A percentile compares a stretch with the other conserved stretches of the same genome.
Conservation (phyloP, 192 early-diverging fungal genomes). For the Backusella australiensis region DNA sequence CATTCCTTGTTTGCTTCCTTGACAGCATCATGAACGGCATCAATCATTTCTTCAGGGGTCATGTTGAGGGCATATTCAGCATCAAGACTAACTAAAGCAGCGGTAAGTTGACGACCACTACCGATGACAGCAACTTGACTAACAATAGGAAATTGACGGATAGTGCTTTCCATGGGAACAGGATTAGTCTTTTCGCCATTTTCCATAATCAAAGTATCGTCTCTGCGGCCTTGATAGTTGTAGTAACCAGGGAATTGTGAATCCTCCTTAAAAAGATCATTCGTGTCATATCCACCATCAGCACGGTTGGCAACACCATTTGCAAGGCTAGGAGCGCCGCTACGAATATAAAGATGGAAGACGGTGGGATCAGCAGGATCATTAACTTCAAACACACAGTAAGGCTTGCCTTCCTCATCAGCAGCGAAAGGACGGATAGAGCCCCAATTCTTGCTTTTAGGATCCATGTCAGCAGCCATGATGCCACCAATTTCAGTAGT, state of each 20-base stretch:
- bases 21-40: conserved; percentile 20
- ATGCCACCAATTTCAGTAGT: not conserved
- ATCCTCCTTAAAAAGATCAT: conserved; percentile 16
- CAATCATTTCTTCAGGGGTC: conserved; percentile 18
- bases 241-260: conserved; percentile 16
- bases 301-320: conserved; percentile 11
- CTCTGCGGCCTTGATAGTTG: conserved; percentile 18
- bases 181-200: conserved; percentile 42
- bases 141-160: conserved; percentile 13
- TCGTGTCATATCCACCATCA: conserved; percentile 28
- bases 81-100: conserved; percentile 8
- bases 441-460: not conserved
- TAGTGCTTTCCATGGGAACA: conserved; percentile 23
- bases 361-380: not conserved
- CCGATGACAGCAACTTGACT: conserved; percentile 23
- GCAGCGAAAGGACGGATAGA: not conserved
- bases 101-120: conserved; percentile 8
- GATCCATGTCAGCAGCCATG: not conserved
- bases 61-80: not conserved
- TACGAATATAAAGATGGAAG: conserved; percentile 6
- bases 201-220: conserved; percentile 15
- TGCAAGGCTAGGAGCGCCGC: conserved; percentile 14
- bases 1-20: conserved; percentile 21
- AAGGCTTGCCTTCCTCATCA: not conserved
- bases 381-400: conserved; percentile 4